Evolutionary conservation across 257 asterid species (phyloP).

Genomic region (Fraxinus quadrangulata): DNA sequence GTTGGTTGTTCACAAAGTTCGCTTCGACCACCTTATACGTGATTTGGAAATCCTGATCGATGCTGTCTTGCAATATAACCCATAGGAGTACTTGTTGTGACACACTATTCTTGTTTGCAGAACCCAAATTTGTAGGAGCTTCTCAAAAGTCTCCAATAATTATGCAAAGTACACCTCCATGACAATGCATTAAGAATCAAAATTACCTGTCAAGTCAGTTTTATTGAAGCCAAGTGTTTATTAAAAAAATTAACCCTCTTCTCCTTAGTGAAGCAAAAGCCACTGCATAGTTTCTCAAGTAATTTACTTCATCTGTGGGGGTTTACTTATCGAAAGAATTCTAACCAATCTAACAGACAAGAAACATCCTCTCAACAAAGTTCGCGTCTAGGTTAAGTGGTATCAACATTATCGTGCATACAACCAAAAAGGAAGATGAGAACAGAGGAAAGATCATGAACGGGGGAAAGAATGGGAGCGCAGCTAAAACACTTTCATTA

Average conservation of each 20-base stretch:
- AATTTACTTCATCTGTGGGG: constrained; percentile 12
- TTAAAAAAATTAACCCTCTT: background rate
- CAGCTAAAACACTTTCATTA: background rate
- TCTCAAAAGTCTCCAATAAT: background rate
- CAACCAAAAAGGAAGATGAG: background rate
- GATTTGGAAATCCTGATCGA: background rate
- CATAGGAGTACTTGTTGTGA: constrained; percentile 16
- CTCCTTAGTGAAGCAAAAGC: background rate
- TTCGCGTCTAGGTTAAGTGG: constrained; percentile 1
- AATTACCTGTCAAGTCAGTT: background rate
- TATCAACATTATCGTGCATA: constrained; percentile 1
- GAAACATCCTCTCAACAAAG: constrained; percentile 13
- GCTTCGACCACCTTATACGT: constrained; percentile 11
- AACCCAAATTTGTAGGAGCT: constrained; percentile 15
- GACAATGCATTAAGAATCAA: background rate
- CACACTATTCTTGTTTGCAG: constrained; percentile 2
- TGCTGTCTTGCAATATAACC: constrained; percentile 9
- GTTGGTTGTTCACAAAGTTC: constrained; percentile 11
- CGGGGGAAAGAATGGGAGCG: background rate
- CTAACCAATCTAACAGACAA: background rate
- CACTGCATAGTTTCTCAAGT: background rate
- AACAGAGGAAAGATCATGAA: background rate
- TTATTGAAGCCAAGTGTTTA: constrained; percentile 8
- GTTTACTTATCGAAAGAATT: constrained; percentile 3
- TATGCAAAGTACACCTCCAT: background rate